Base-by-base conservation (phyloP, 805 yeast genomes). In the Candida sanyiensis region DNA sequence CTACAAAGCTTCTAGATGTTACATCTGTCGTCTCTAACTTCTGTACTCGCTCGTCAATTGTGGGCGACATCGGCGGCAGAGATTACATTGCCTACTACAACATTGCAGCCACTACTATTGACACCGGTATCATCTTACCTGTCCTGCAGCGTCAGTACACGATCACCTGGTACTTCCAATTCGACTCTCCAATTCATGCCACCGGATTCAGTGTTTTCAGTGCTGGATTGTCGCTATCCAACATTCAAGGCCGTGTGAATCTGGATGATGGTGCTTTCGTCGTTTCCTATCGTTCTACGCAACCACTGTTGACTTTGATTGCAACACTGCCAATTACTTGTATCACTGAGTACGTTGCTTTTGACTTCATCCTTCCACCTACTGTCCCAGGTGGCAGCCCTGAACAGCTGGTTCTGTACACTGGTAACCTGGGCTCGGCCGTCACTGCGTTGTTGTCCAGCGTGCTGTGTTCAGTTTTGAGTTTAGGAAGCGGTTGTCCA, bases 381-480 rank as follows among this genome's bases (percentile, higher is more conserved):
- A 36, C 31, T 12, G 16, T 16, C 8, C 20, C 20, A 7, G 35
- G 15, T 23, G 33, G 38, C n/a, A n/a, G n/a, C n/a, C n/a, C n/a
- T 28, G 39, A 35, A 19, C 23, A 32, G 22, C 45, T 43, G 16
- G n/a, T 35, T 3, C 45, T 49, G 39, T 50, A 45, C 42, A 48
- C 51, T 13, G 52, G 50, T 33, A 37, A 40, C 26, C 6, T 42
- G 6, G 50, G 48, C 5, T 37, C 49, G 7, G 35, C 29, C 13
- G 29, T 50, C 15, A 34, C 35, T 7, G 18, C 35, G 1, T 6
- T 37, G 1, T 10, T 42, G 4, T 28, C 31, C 3, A 13, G 7
- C 4, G 25, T 22, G 12, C 24, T 28, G 6, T 50, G 54, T 34
- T 39, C 35, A 17, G 26, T 40, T 24, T 9, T 33, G 5, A 35